phyloP scores from a whole-genome alignment of 2,329 filamentous ascomycete species.

The Beauveria varroae region DNA sequence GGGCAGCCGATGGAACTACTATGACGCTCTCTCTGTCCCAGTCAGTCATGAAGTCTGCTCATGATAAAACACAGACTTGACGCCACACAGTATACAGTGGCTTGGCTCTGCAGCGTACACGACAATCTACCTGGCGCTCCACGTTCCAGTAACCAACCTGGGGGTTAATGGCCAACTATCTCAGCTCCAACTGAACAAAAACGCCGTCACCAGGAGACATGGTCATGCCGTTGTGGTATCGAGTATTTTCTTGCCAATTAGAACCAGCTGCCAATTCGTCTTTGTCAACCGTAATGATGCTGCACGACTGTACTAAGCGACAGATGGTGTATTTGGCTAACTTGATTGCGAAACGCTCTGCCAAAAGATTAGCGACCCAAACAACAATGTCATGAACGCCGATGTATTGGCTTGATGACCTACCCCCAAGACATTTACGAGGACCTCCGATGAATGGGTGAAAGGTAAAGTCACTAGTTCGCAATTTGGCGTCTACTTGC shows the following conservation, averaged over 20 bases:
- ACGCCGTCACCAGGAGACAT: conserved; percentile 3
- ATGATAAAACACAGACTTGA: no score
- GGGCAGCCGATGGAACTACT: no score
- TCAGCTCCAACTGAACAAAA: background rate
- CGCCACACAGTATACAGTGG: no score
- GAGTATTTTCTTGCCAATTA: conserved; percentile 8
- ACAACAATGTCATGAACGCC: background rate
- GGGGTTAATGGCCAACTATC: background rate
- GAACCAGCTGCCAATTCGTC: background rate
- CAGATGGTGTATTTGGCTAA: conserved; percentile 12
- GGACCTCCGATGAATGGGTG: conserved; percentile 12
- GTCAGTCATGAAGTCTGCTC: no score
- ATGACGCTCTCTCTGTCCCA: no score
- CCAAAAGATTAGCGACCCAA: background rate
- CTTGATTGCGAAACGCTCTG: conserved; percentile 11
- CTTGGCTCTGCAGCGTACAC: no score
- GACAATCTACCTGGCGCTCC: no score
- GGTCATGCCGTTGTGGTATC: conserved; percentile 7
- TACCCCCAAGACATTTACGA: conserved; percentile 12
- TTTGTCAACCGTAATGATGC: conserved; percentile 5
- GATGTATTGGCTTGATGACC: background rate
- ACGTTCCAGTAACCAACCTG: no score
- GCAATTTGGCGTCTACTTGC: background rate
- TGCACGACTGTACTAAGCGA: conserved; percentile 9
- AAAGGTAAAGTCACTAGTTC: conserved; percentile 10